Conservation (phyloP, 2,329 filamentous ascomycete species). For the Trichoderma koningiopsis region DNA sequence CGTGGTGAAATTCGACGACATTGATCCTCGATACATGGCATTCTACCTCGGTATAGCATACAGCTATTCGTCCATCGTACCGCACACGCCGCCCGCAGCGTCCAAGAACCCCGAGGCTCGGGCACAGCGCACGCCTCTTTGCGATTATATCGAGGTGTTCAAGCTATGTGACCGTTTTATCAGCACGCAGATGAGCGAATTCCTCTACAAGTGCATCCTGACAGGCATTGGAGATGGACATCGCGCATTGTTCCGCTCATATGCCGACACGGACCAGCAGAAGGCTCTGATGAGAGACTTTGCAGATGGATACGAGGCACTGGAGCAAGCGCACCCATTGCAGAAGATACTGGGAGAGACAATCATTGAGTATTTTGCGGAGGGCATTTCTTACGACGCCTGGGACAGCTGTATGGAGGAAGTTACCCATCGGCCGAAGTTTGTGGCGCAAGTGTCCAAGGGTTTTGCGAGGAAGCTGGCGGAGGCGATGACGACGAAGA, state of each 20-base stretch:
- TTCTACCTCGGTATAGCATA: conserved; percentile 42
- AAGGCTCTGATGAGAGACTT: conserved; percentile 38
- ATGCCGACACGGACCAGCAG: conserved; percentile 35
- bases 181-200: conserved; percentile 36
- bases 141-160: conserved; percentile 41
- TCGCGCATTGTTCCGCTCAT: conserved; percentile 37
- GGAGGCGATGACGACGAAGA: conserved; percentile 28
- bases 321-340: conserved; percentile 30
- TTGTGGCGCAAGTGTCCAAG: conserved; percentile 37
- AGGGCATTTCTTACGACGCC: conserved; percentile 35
- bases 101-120: conserved; percentile 34
- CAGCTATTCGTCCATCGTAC: conserved; percentile 39
- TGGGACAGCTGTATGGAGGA: conserved; percentile 35
- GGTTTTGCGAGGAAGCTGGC: conserved; percentile 38
- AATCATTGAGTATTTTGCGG: conserved; percentile 40
- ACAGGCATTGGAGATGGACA: conserved; percentile 38
- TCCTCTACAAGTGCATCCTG: conserved; percentile 37
- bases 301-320: conserved; percentile 41
- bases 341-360: conserved; percentile 32
- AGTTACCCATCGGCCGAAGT: conserved; percentile 35
- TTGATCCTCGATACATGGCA: conserved; percentile 39
- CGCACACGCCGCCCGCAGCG: conserved; percentile 33
- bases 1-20: conserved; percentile 37
- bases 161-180: conserved; percentile 43
- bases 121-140: conserved; percentile 34